Evolutionary conservation across 176 grass and related monocot species (phyloP), one percentile per base, ranked within the genome.

Genomic region (Chrysopogon serrulatus): DNA sequence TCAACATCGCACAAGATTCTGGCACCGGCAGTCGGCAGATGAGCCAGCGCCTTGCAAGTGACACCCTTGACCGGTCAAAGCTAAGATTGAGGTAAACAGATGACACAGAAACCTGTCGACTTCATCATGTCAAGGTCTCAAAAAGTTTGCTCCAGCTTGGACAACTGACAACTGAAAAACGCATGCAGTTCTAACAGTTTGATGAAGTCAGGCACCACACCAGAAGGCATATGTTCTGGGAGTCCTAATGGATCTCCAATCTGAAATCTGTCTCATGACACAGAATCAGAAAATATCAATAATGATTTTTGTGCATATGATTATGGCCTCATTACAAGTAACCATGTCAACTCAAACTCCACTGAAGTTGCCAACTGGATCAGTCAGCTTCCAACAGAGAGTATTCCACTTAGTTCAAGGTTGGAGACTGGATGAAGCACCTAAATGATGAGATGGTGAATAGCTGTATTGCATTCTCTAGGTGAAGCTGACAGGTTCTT

Each of bases 1-100:
- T 76, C 77, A 17, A 18, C 76, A 15, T 69, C 41, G 2, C 2
- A 12, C 47, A 44, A 14, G 39, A 14, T 68, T 69, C 43, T 62
- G 63, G 77, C 82, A 81, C 82, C 82, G 71, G 62, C 67, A 13
- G 86, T 81, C 81, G 74, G 59, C 83, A n/a, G 83, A 89, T n/a
- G 71, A 30, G 42, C 1, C 5, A 82, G 60, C 26, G 11, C 78
- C 78, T 13, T 18, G 19, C 63, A 32, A 33, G 8, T 27, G 42
- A 60, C 32, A 26, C 18, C 33, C 77, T 76, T 81, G 82, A 76
- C 82, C 10, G 42, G 87, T 81, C 87, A 81, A 44, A 71, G 5
- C 4, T 57, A 82, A 45, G 33, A 18, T 21, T 2, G n/a, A 35
- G 10, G 30, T 8, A 43, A 36, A 39, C 41, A 76, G 44, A 51